phyloP scores from a whole-genome alignment of 2,329 filamentous ascomycete species.

The Coniella lustricola region DNA sequence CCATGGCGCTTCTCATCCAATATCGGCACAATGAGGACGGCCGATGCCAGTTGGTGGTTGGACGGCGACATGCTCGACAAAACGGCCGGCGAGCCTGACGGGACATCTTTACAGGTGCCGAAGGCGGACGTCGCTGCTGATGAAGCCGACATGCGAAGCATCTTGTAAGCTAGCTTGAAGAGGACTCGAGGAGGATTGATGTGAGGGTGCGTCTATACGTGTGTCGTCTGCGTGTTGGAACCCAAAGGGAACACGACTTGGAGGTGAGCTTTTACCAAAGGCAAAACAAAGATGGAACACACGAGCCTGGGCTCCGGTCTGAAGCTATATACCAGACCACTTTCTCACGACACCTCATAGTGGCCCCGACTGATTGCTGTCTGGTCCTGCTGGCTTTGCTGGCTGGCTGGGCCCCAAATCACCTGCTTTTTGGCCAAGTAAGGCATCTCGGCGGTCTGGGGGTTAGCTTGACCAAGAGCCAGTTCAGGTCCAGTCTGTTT shows the following conservation, averaged over 20 bases:
- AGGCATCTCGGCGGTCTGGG: constrained; percentile 4
- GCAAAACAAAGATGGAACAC: background rate
- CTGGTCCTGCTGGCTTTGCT: too few species aligned
- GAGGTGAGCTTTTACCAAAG: background rate
- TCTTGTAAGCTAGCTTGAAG: background rate
- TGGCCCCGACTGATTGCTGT: constrained; percentile 1
- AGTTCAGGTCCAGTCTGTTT: background rate
- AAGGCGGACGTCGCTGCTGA: background rate
- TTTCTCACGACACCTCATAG: constrained; percentile 3
- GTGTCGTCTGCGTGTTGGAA: background rate
- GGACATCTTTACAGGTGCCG: background rate
- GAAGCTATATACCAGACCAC: background rate
- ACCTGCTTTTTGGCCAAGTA: background rate
- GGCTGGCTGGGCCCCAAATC: background rate
- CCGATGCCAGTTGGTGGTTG: background rate
- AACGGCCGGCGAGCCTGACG: background rate
- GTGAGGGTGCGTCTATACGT: background rate
- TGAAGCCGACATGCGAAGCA: constrained; percentile 1
- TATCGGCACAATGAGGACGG: constrained; percentile 14
- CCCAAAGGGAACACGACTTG: background rate
- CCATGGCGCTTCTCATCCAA: constrained; percentile 15
- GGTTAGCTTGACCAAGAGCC: background rate
- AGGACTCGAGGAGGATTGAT: background rate
- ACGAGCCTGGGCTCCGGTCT: background rate
- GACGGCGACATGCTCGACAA: constrained; percentile 1